phyloP scores from a whole-genome alignment of 2,329 filamentous ascomycete genomes.

The Didymella keratinophila region DNA sequence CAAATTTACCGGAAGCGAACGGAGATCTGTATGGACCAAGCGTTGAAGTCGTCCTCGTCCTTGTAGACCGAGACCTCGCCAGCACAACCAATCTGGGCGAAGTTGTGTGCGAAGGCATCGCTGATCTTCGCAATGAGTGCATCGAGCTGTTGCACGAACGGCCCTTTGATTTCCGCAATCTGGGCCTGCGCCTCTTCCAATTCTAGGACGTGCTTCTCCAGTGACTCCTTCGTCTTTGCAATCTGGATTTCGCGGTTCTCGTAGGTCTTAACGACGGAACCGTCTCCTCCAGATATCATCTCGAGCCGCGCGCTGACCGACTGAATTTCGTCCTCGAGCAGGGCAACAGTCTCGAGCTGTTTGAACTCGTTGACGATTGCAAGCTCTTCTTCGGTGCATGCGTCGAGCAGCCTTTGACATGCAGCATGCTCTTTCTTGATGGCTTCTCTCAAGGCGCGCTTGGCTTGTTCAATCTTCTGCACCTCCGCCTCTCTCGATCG shows the following conservation, averaged over 20 bases:
- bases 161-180: slow-evolving; percentile 71
- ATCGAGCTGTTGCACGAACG: slow-evolving; percentile 88
- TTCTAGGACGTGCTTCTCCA: slow-evolving; percentile 62
- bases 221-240: slow-evolving; percentile 66
- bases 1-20: slow-evolving; percentile 84
- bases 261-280: slow-evolving; percentile 77
- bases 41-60: slow-evolving; percentile 85
- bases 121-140: slow-evolving; percentile 81
- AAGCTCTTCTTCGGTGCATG: slow-evolving; percentile 38
- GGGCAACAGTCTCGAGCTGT: slow-evolving; percentile 54
- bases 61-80: slow-evolving; percentile 90
- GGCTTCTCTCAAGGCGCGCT: slow-evolving; percentile 20
- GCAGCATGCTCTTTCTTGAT: slow-evolving; percentile 29
- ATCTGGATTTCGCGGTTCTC: slow-evolving; percentile 65
- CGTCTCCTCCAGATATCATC: slow-evolving; percentile 80
- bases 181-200: slow-evolving; percentile 64
- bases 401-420: slow-evolving; percentile 25
- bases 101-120: slow-evolving; percentile 90
- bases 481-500: slow-evolving; percentile 34
- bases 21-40: slow-evolving; percentile 91
- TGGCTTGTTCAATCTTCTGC: slow-evolving; percentile 26
- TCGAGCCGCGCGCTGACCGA: slow-evolving; percentile 78
- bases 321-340: slow-evolving; percentile 76
- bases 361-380: slow-evolving; percentile 31
- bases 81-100: slow-evolving; percentile 91